These are phyloP conservation scores for Acanthamoeba lugdunensis DNA, from an alignment of 208 protist genomes.

Conservation along the genomic window DNA sequence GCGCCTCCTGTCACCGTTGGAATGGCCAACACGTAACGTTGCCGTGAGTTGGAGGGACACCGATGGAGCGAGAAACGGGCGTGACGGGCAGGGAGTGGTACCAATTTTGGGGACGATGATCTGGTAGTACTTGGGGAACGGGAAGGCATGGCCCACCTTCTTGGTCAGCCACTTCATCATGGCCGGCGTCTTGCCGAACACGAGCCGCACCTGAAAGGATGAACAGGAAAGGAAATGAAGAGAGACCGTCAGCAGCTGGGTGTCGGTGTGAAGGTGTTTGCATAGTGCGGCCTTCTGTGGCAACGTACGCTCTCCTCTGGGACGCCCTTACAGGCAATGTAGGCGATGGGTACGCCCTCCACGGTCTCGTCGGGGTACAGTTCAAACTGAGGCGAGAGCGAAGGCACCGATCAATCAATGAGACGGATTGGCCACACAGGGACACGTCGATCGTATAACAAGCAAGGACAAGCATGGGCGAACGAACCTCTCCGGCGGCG, in stretches of 20 bases:
- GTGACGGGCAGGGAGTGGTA: background rate
- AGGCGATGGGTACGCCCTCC: background rate
- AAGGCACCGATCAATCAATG: background rate
- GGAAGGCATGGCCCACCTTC: slow-evolving; percentile 46
- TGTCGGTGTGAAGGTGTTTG: background rate
- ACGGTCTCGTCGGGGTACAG: slow-evolving; percentile 4
- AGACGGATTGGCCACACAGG: background rate
- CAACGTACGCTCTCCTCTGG: background rate
- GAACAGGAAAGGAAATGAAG: background rate
- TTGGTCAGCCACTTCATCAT: slow-evolving; percentile 63
- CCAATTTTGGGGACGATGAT: background rate
- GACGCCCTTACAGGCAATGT: slow-evolving; percentile 62
- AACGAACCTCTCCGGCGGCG: slow-evolving; percentile 28
- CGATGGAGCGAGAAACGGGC: background rate
- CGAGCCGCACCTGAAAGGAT: background rate
- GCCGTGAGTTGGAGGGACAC: background rate
- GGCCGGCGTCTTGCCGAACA: slow-evolving; percentile 25
- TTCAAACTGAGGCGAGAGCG: background rate
- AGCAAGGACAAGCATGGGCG: background rate
- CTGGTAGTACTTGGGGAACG: slow-evolving; percentile 66
- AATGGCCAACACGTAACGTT: background rate
- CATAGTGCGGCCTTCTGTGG: background rate
- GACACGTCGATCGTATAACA: background rate
- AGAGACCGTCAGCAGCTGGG: background rate
- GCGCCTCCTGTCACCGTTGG: background rate